phyloP scores from a whole-genome alignment of 495 filamentous ascomycete genomes.

The Cercophora newfieldiana region DNA sequence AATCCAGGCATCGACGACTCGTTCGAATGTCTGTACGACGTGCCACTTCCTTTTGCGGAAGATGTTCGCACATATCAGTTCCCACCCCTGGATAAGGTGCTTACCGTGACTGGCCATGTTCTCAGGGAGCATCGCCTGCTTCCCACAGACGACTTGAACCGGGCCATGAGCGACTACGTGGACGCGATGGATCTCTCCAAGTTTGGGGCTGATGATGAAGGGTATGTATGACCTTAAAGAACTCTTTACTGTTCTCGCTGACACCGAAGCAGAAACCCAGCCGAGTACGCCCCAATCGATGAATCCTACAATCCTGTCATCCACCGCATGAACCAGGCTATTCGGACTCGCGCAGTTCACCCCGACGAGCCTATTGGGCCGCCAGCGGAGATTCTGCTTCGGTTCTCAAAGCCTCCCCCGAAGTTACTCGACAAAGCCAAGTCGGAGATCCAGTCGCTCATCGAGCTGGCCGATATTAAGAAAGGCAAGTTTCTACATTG shows the following conservation, averaged over 20 bases:
- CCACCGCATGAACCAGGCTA: constrained; percentile 83
- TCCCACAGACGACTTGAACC: constrained; percentile 68
- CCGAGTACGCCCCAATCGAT: constrained; percentile 75
- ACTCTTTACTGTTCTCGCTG: constrained; percentile 24
- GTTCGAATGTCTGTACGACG: constrained; percentile 85
- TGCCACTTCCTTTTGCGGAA: constrained; percentile 92
- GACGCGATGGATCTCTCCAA: constrained; percentile 87
- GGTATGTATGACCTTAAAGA: constrained; percentile 52
- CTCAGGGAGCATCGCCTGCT: constrained; percentile 85
- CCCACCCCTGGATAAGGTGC: constrained; percentile 81
- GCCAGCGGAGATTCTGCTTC: constrained; percentile 65
- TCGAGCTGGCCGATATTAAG: constrained; percentile 76
- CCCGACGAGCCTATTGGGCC: constrained; percentile 67
- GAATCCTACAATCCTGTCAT: constrained; percentile 90
- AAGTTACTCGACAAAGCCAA: constrained; percentile 58
- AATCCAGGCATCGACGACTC: constrained; percentile 77
- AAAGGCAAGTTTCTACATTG: constrained; percentile 57
- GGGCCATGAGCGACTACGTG: constrained; percentile 87
- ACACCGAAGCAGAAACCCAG: constrained; percentile 53
- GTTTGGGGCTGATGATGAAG: constrained; percentile 62
- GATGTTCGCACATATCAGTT: constrained; percentile 88
- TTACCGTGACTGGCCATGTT: constrained; percentile 84
- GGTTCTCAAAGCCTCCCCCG: constrained; percentile 72
- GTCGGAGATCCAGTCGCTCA: constrained; percentile 62
- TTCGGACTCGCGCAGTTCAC: constrained; percentile 77